Evolutionary conservation across 208 protist species (phyloP).

Genomic region (Trypanosoma caninum): DNA sequence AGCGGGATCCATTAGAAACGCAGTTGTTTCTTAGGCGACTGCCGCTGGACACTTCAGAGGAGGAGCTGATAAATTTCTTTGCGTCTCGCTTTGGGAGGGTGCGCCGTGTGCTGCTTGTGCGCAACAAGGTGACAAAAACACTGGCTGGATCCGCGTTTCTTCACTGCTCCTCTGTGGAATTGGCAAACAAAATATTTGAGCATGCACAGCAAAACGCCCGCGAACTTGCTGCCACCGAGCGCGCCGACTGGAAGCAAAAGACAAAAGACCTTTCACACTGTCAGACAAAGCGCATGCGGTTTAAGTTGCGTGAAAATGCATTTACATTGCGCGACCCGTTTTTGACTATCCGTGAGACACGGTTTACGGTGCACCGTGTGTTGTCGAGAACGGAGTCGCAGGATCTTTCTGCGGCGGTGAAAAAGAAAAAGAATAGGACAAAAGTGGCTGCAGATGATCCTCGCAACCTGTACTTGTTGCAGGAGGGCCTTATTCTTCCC

Average conservation of each 20-base stretch:
- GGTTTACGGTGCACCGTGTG: conserved; percentile 81
- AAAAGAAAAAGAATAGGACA: conserved; percentile 89
- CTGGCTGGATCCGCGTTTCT: conserved; percentile 84
- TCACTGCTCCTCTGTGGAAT: conserved; percentile 65
- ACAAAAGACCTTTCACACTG: conserved; percentile 77
- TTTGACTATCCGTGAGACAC: conserved; percentile 75
- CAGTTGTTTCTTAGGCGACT: conserved; percentile 87
- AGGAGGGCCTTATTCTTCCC: conserved; percentile 82
- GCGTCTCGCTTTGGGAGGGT: conserved; percentile 65
- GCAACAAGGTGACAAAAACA: conserved; percentile 58
- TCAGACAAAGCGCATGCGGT: conserved; percentile 68
- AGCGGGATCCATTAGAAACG: conserved; percentile 79
- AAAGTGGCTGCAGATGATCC: conserved; percentile 89
- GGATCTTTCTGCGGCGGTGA: conserved; percentile 59
- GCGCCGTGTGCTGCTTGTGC: conserved; percentile 82
- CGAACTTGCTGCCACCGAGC: conserved; percentile 65
- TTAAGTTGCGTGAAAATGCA: conserved; percentile 73
- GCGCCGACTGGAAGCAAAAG: conserved; percentile 62
- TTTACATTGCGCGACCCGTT: conserved; percentile 77
- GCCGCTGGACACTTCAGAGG: conserved; percentile 84
- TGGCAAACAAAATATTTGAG: conserved; percentile 75
- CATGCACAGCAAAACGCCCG: conserved; percentile 85
- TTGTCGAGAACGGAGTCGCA: conserved; percentile 79
- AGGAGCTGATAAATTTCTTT: conserved; percentile 75
- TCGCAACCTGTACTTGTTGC: conserved; percentile 83